Evolutionary conservation across 208 protist genomes (phyloP), one percentile per base, ranked within the genome.

Genomic region (Phytomonas francai): DNA sequence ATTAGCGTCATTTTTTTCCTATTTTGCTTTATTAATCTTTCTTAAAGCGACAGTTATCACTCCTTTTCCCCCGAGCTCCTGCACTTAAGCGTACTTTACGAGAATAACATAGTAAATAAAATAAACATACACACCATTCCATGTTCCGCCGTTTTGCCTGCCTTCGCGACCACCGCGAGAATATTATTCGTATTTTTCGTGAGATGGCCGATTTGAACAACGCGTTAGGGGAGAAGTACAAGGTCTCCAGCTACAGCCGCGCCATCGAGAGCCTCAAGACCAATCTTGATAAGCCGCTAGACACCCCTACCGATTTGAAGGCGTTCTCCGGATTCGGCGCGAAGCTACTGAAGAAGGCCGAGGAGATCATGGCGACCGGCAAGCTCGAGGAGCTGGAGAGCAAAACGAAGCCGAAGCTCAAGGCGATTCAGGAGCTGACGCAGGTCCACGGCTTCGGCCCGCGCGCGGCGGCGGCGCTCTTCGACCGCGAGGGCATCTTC

Each of bases 141-240:
- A 93, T 93, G 88, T 73, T 94, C 45, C 83, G 85, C 64, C 80
- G 83, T 11, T 70, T 70, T 3, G 83, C 86, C 51, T 58, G 88
- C 32, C 71, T 58, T 32, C 83, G 76, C 70, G 88, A 85, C 36
- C 78, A 88, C 59, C 83, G 88, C 54, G 83, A 94, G 68, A 91
- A 89, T 57, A 91, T 94, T 59, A 94, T 94, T 65, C 88, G 88
- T 73, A 91, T 94, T 61, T 94, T 94, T 59, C 80, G 85, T 69
- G 86, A 94, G 76, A 94, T 94, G 89, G 87, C 89, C 2, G 85
- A 92, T 65, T 67, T 94, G 29, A 94, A 94, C 76, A 92, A 94
- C 70, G 89, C 86, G 0, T 80, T 94, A 11, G 89, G 89, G 0
- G 89, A 94, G 70, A 91, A 91, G 73, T 94, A 92, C 77, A 94